phyloP scores from a whole-genome alignment of 345 rosid genomes.

The Aquilaria malaccensis region DNA sequence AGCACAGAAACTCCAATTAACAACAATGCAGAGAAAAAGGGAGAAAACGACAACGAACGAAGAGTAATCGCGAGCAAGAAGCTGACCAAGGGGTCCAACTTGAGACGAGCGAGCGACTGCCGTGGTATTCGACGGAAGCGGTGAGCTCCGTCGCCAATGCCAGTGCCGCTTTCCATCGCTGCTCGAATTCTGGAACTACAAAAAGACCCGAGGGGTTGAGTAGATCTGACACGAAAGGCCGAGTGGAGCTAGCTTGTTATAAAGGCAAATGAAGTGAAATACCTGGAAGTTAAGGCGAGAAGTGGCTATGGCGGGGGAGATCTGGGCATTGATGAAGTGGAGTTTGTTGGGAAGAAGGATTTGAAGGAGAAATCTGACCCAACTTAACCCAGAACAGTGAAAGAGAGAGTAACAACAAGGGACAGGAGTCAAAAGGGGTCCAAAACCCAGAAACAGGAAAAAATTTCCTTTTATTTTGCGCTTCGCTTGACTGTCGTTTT shows the following conservation, averaged over 20 bases:
- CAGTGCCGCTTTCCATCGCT: conserved; percentile 18
- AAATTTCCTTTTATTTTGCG: too few species aligned
- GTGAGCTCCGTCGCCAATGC: conserved; percentile 22
- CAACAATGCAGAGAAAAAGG: neutral
- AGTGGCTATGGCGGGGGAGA: neutral
- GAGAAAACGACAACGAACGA: neutral
- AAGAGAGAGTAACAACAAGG: neutral
- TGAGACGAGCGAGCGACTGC: conserved; percentile 42
- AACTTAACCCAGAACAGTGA: conserved; percentile 1
- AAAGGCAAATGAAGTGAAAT: neutral
- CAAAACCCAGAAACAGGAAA: neutral
- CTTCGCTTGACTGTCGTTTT: neutral
- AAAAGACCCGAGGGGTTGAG: neutral
- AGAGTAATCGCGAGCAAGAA: neutral
- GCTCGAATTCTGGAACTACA: neutral
- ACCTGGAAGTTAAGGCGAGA: neutral
- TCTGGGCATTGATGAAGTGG: too few species aligned
- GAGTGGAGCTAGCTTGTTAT: neutral
- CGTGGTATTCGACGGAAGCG: conserved; percentile 58
- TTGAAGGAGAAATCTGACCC: conserved; percentile 5
- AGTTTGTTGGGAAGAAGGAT: neutral
- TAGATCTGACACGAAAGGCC: conserved; percentile 11
- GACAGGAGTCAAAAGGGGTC: conserved; percentile 14
- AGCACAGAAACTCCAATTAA: conserved; percentile 1
- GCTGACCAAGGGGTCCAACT: conserved; percentile 52